Percentiles rank a stretch among this genome's conserved stretches.
These are phyloP conservation scores for Thielaviopsis populi DNA, from an alignment of 2,329 filamentous ascomycete species.

Conservation along the genomic window DNA sequence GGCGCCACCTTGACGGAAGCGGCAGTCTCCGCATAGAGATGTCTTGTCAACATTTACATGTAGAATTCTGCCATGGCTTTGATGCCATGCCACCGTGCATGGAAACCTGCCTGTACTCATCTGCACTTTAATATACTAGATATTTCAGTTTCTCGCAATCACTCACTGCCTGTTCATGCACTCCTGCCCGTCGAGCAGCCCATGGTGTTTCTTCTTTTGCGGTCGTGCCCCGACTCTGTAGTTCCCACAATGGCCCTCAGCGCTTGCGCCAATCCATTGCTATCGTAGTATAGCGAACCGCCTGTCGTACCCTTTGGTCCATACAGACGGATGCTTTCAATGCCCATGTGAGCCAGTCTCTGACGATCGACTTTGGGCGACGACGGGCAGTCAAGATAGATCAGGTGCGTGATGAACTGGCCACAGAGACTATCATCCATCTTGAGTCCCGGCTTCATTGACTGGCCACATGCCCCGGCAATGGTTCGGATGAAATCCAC, in stretches of 20 bases:
- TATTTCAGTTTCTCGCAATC: neutral
- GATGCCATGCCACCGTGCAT: neutral
- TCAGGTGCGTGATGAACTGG: constrained; percentile 66
- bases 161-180: neutral
- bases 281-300: constrained; percentile 52
- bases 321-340: constrained; percentile 64
- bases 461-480: constrained; percentile 56
- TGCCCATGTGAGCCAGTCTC: constrained; percentile 49
- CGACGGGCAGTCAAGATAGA: constrained; percentile 59
- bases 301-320: constrained; percentile 39
- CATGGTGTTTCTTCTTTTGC: constrained; percentile 32
- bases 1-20: neutral
- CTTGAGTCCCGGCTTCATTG: constrained; percentile 34
- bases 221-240: constrained; percentile 25
- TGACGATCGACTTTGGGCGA: constrained; percentile 56
- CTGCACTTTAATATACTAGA: neutral
- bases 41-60: neutral
- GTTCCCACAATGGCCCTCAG: constrained; percentile 63
- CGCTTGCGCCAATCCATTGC: constrained; percentile 56
- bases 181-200: constrained; percentile 19
- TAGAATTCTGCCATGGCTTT: neutral
- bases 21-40: neutral
- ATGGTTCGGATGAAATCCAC: constrained; percentile 73
- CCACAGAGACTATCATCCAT: constrained; percentile 34
- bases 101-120: neutral